Evolutionary conservation across 495 filamentous ascomycete species (phyloP).

Genomic region (Halenospora varia): DNA sequence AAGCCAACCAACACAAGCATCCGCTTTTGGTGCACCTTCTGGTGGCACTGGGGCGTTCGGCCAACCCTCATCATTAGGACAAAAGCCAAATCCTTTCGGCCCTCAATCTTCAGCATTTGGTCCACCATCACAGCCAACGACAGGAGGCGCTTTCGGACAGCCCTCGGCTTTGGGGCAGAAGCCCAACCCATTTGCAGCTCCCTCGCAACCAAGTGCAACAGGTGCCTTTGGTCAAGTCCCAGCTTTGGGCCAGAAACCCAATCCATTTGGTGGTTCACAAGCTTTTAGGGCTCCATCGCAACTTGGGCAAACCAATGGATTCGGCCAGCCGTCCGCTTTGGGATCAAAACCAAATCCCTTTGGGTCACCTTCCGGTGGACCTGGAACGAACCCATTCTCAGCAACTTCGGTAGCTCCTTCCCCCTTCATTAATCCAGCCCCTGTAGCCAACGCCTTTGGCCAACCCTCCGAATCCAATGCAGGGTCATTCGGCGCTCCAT

Average conservation of each 20-base stretch:
- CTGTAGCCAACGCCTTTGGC: neutral
- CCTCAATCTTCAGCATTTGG: slow-evolving; percentile 7
- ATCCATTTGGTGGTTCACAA: slow-evolving; percentile 11
- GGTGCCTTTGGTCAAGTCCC: slow-evolving; percentile 15
- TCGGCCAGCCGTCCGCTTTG: no score
- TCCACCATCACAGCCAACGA: slow-evolving; percentile 5
- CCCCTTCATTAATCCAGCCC: neutral
- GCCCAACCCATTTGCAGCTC: slow-evolving; percentile 16
- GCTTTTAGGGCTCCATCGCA: neutral
- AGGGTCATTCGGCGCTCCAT: neutral
- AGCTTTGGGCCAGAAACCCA: slow-evolving; percentile 12
- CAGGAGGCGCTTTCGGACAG: slow-evolving; percentile 11
- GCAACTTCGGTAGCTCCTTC: neutral
- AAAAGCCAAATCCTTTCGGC: slow-evolving; percentile 21
- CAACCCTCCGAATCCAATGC: slow-evolving; percentile 3
- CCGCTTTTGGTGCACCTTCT: slow-evolving; percentile 9
- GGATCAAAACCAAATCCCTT: no score
- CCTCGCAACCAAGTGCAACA: slow-evolving; percentile 3
- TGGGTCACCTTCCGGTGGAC: no score
- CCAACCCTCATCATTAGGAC: slow-evolving; percentile 16
- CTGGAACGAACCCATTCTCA: neutral
- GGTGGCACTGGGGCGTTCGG: slow-evolving; percentile 14
- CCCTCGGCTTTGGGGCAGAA: slow-evolving; percentile 17
- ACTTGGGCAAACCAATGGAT: neutral
- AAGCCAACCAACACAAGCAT: neutral